Conservation (phyloP, 441 rosid species). For the Capsella rubella region DNA sequence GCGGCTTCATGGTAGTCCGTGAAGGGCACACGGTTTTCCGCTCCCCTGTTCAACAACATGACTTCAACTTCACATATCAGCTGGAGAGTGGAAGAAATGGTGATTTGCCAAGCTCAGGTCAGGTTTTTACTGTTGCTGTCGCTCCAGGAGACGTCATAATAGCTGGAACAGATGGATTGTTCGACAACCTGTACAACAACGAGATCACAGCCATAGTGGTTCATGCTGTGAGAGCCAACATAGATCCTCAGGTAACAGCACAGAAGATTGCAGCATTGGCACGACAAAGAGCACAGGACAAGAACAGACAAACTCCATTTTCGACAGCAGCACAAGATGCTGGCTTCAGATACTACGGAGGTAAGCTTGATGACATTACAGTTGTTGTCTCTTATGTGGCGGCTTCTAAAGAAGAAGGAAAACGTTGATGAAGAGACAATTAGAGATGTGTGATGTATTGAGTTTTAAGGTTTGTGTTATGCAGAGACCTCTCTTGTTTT, state of each 20-base stretch:
- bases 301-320: constrained; percentile 87
- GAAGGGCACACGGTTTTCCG: constrained; percentile 85
- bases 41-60: constrained; percentile 91
- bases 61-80: constrained; percentile 85
- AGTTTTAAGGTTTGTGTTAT: constrained; percentile 38
- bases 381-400: constrained; percentile 89
- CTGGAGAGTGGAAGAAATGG: constrained; percentile 76
- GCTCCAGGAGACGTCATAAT: constrained; percentile 89
- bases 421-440: constrained; percentile 20
- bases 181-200: constrained; percentile 90
- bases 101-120: constrained; percentile 56
- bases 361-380: constrained; percentile 98
- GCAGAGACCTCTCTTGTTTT: constrained; percentile 38
- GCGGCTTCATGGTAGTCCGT: constrained; percentile 91
- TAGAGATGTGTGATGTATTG: constrained; percentile 39
- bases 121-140: constrained; percentile 82
- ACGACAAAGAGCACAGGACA: constrained; percentile 83
- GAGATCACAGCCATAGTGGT: constrained; percentile 90
- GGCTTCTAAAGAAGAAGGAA: constrained; percentile 43
- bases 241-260: constrained; percentile 87
- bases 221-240: constrained; percentile 80
- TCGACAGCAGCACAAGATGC: constrained; percentile 97
- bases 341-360: constrained; percentile 91
- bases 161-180: constrained; percentile 95
- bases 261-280: constrained; percentile 97